Conservation (phyloP, 331 rosid genomes). For the Spiraea crenata region DNA sequence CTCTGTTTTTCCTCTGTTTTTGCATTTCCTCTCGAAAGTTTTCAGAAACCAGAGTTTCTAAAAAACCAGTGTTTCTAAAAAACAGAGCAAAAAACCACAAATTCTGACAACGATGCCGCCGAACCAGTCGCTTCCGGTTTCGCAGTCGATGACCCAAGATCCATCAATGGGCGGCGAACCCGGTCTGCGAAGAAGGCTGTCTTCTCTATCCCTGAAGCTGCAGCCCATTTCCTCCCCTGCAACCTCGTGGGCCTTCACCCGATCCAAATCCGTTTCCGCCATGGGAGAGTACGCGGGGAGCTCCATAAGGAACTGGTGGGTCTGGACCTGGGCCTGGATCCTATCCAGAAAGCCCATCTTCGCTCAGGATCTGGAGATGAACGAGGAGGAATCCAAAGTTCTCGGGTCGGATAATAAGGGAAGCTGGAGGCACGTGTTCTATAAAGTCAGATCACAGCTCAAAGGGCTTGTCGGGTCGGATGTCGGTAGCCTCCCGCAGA, state of each 20-base stretch:
- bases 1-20: neutral
- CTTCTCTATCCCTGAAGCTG: slow-evolving; percentile 61
- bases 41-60: slow-evolving; percentile 19
- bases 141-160: slow-evolving; percentile 24
- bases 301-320: slow-evolving; percentile 78
- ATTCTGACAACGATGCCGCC: slow-evolving; percentile 22
- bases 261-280: slow-evolving; percentile 66
- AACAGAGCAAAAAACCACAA: slow-evolving; percentile 27
- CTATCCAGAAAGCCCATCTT: slow-evolving; percentile 69
- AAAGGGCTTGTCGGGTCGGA: slow-evolving; percentile 46
- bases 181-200: slow-evolving; percentile 67
- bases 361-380: slow-evolving; percentile 81
- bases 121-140: slow-evolving; percentile 60
- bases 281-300: slow-evolving; percentile 61
- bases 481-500: slow-evolving; percentile 59
- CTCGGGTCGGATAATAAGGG: slow-evolving; percentile 64
- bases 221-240: slow-evolving; percentile 46
- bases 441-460: slow-evolving; percentile 67
- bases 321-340: slow-evolving; percentile 73
- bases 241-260: slow-evolving; percentile 56
- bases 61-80: neutral
- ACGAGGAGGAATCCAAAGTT: slow-evolving; percentile 66
- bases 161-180: slow-evolving; percentile 18
- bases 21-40: slow-evolving; percentile 31
- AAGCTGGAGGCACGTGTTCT: slow-evolving; percentile 72